A percentile compares a stretch with the other conserved stretches of the same genome.
Conservation (phyloP, 2,329 filamentous ascomycete species). For the Graphilbum fragrans region DNA sequence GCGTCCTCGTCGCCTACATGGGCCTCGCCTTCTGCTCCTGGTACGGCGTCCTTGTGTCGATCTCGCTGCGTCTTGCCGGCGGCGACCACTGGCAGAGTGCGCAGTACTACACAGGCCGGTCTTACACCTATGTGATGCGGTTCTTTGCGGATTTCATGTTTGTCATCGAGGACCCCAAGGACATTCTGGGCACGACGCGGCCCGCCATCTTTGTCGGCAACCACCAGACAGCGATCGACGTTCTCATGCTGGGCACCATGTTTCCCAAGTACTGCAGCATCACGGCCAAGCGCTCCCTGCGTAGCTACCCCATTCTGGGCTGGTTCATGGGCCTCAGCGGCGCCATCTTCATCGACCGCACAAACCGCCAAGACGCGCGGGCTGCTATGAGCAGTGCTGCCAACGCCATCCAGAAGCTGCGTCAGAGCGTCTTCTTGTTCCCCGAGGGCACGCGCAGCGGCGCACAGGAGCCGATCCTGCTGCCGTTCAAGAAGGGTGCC, state of each 20-base stretch:
- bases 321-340: slow-evolving; percentile 90
- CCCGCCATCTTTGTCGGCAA: slow-evolving; percentile 90
- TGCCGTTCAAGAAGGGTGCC: slow-evolving; percentile 98
- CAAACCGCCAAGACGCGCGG: slow-evolving; percentile 69
- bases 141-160: slow-evolving; percentile 68
- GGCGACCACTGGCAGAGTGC: slow-evolving; percentile 52
- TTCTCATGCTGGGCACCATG: slow-evolving; percentile 77
- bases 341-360: slow-evolving; percentile 89
- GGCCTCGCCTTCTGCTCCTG: slow-evolving; percentile 46
- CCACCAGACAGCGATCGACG: slow-evolving; percentile 93
- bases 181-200: slow-evolving; percentile 49
- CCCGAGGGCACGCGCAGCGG: slow-evolving; percentile 92
- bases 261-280: slow-evolving; percentile 89
- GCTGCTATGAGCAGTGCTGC: slow-evolving; percentile 78
- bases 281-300: slow-evolving; percentile 79
- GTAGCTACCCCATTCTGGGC: slow-evolving; percentile 70
- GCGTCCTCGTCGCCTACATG: slow-evolving; percentile 54
- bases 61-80: slow-evolving; percentile 58
- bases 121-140: slow-evolving; percentile 71
- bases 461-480: slow-evolving; percentile 62
- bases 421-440: slow-evolving; percentile 75
- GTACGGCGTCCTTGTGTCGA: slow-evolving; percentile 66
- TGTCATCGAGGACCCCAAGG: slow-evolving; percentile 53
- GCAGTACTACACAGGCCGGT: slow-evolving; percentile 73
- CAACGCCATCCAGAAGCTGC: slow-evolving; percentile 58